Conservation (phyloP, 495 filamentous ascomycete genomes). For the Sphaerosporella brunnea region DNA sequence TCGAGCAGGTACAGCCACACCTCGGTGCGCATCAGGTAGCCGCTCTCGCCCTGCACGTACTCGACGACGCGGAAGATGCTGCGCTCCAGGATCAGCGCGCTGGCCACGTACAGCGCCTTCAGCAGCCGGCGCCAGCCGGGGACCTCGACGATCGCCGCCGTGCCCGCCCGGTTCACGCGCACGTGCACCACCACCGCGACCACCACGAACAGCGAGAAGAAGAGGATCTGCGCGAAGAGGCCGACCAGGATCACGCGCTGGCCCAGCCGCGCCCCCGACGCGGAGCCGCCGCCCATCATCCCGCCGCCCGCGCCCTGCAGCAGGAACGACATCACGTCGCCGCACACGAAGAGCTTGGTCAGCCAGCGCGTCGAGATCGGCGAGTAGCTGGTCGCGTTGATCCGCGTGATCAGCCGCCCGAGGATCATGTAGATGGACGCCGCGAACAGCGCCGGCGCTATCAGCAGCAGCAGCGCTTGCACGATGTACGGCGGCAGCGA, state of each 20-base stretch:
- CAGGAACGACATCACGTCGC: slow-evolving; percentile 31
- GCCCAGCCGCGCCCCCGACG: slow-evolving; percentile 25
- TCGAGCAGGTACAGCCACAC: slow-evolving; percentile 49
- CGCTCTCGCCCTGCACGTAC: slow-evolving; percentile 39
- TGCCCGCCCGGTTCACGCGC: not conserved
- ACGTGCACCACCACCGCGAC: slow-evolving; percentile 30
- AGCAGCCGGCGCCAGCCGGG: slow-evolving; percentile 37
- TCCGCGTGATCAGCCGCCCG: slow-evolving; percentile 30
- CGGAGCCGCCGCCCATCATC: slow-evolving; percentile 22
- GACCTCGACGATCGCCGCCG: not conserved
- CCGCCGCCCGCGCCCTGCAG: slow-evolving; percentile 28
- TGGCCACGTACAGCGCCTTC: slow-evolving; percentile 35
- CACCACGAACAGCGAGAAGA: slow-evolving; percentile 37
- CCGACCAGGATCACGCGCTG: slow-evolving; percentile 33
- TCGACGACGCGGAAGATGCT: slow-evolving; percentile 45
- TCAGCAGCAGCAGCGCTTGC: slow-evolving; percentile 32
- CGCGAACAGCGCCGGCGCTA: slow-evolving; percentile 37
- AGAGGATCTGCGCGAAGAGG: slow-evolving; percentile 34
- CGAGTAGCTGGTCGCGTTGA: slow-evolving; percentile 28
- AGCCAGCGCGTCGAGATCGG: slow-evolving; percentile 31
- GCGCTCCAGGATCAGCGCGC: slow-evolving; percentile 41
- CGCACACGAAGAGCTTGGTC: slow-evolving; percentile 33
- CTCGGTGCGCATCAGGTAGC: slow-evolving; percentile 37
- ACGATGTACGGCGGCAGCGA: slow-evolving; percentile 32
- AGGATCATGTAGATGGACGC: slow-evolving; percentile 42